Conservation (phyloP, 1,284 basidiomycete species). For the Rhodotorula sp. region DNA sequence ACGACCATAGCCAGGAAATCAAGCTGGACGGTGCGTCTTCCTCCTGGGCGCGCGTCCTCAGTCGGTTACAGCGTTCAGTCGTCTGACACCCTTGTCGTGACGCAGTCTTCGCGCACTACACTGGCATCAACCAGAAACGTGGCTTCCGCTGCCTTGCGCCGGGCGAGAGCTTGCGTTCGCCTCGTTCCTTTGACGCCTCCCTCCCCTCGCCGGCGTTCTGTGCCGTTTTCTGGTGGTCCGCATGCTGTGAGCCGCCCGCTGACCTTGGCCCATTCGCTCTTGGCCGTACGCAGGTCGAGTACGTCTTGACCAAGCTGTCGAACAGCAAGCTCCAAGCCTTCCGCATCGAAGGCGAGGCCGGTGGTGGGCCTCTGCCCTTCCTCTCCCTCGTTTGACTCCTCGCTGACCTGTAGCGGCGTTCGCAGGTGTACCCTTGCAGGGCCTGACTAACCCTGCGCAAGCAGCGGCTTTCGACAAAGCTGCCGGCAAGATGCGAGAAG, state of each 20-base stretch:
- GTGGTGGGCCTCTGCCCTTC: neutral
- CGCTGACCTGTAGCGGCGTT: no score
- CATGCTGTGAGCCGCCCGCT: no score
- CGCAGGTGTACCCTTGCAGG: no score
- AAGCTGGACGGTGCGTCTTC: neutral
- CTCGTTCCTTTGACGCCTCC: no score
- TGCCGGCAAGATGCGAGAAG: no score
- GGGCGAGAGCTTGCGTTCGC: neutral
- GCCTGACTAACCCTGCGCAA: no score
- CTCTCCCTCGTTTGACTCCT: no score
- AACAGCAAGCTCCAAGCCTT: constrained; percentile 1
- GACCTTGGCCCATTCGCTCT: no score
- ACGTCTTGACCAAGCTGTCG: neutral
- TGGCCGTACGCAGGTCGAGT: constrained; percentile 2
- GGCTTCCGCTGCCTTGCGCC: constrained; percentile 13
- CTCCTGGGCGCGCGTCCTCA: neutral
- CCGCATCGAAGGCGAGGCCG: neutral
- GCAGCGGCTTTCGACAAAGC: no score
- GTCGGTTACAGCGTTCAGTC: neutral
- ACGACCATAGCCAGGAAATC: constrained; percentile 10
- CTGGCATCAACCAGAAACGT: neutral
- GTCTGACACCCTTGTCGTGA: no score
- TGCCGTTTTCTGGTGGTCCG: no score
- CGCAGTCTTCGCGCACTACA: constrained; percentile 25
- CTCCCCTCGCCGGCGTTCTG: neutral